phyloP scores from a whole-genome alignment of 2,329 filamentous ascomycete genomes.

The Aspergillus nomiae region DNA sequence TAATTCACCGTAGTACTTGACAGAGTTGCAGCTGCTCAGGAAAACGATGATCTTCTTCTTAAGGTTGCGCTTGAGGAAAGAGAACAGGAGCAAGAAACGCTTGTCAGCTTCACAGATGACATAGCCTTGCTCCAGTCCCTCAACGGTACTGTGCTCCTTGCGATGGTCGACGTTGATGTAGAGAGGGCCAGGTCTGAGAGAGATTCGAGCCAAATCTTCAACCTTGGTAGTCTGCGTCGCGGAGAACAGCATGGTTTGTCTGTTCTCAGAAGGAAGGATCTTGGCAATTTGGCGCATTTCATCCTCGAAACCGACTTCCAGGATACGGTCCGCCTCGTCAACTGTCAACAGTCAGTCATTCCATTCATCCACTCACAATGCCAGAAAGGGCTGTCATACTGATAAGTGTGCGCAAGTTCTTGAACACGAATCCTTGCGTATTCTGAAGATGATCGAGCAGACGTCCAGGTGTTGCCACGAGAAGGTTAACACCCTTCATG shows the following conservation, averaged over 20 bases:
- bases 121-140: conserved; percentile 93
- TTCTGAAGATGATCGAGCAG: conserved; percentile 93
- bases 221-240: conserved; percentile 99
- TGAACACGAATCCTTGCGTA: conserved; percentile 85
- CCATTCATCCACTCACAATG: neutral
- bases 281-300: conserved; percentile 97
- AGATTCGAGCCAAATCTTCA: conserved; percentile 93
- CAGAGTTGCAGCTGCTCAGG: conserved; percentile 87
- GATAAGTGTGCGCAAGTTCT: conserved; percentile 87
- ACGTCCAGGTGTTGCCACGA: conserved; percentile 91
- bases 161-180: conserved; percentile 96
- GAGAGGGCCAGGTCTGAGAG: conserved; percentile 82
- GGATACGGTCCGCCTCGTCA: conserved; percentile 93
- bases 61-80: conserved; percentile 85
- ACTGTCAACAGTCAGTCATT: neutral
- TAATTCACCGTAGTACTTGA: conserved; percentile 93
- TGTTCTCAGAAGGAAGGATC: conserved; percentile 81
- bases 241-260: conserved; percentile 98
- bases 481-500: conserved; percentile 86
- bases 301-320: conserved; percentile 98
- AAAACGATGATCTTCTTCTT: conserved; percentile 99
- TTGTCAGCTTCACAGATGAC: conserved; percentile 91
- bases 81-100: conserved; percentile 90
- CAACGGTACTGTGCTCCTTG: conserved; percentile 88
- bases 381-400: conserved; percentile 38